A percentile compares a stretch with the other conserved stretches of the same genome.
Evolutionary conservation across 179 eudicot species (phyloP).

Genomic region (Sideroxylon spinosum): DNA sequence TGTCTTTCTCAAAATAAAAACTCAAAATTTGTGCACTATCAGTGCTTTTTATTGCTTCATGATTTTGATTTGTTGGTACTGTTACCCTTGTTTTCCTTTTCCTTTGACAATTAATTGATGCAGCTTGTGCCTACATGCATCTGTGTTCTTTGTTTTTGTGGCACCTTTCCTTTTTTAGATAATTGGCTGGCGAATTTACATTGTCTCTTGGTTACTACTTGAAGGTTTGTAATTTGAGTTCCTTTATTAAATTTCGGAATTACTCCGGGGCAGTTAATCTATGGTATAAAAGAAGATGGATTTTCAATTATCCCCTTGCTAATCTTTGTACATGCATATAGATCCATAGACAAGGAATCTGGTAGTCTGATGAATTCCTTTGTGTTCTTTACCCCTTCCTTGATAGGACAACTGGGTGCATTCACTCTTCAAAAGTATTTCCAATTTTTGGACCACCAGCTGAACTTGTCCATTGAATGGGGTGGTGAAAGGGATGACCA

Average conservation of each 20-base stretch:
- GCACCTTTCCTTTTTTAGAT: not conserved
- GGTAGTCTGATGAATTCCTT: not conserved
- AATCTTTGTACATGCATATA: not conserved
- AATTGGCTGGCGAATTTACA: not conserved
- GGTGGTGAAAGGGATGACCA: not conserved
- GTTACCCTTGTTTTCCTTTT: not conserved
- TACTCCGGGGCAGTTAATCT: not conserved
- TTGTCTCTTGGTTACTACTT: conserved; percentile 5
- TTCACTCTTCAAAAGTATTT: not conserved
- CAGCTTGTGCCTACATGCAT: not conserved
- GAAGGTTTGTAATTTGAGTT: not conserved
- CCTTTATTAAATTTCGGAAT: not conserved
- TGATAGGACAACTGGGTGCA: not conserved
- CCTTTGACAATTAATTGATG: conserved; percentile 1
- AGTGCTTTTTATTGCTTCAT: not conserved
- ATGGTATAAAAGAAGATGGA: not conserved
- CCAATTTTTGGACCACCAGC: not conserved
- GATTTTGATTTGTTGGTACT: not conserved
- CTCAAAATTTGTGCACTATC: not conserved
- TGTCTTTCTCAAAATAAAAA: not conserved
- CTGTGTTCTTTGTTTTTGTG: not conserved
- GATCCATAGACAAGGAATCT: not conserved
- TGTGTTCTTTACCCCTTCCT: not conserved
- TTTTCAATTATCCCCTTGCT: not conserved
- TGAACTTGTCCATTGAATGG: not conserved